phyloP scores from a whole-genome alignment of 2,329 filamentous ascomycete genomes.

The Colletotrichum camelliae region DNA sequence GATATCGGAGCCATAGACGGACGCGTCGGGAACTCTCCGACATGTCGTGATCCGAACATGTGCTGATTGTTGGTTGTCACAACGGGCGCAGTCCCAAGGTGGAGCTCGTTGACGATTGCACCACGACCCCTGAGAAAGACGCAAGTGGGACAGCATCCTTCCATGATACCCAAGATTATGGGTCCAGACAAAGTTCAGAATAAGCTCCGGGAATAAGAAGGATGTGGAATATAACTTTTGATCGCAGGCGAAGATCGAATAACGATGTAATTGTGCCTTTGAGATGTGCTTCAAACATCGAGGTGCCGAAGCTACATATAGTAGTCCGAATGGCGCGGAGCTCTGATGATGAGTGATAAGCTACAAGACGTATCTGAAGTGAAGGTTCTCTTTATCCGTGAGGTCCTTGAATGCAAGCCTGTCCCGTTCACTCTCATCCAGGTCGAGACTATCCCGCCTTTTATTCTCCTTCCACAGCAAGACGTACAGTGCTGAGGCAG shows the following conservation, averaged over 20 bases:
- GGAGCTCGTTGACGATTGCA: not conserved
- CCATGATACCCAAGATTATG: not conserved
- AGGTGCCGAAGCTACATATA: not conserved
- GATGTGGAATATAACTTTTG: not conserved
- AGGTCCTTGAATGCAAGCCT: not conserved
- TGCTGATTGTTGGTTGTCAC: not conserved
- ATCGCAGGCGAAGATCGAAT: not conserved
- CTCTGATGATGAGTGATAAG: not conserved
- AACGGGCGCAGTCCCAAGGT: not conserved
- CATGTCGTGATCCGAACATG: not conserved
- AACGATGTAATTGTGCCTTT: not conserved
- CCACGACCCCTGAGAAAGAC: not conserved
- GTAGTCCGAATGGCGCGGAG: no score
- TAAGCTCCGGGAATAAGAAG: not conserved
- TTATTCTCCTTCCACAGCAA: not conserved
- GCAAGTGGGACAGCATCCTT: not conserved
- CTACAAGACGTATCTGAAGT: not conserved
- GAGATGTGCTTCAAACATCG: not conserved
- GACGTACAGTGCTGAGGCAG: not conserved
- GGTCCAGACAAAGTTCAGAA: rapidly evolving
- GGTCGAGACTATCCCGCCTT: not conserved
- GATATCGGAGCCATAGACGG: not conserved
- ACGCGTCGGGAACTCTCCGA: not conserved
- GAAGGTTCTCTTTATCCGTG: slow-evolving; percentile 3
- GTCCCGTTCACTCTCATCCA: not conserved